phyloP scores from a whole-genome alignment of 78 protist genomes.

The Chrysochromulina parva region DNA sequence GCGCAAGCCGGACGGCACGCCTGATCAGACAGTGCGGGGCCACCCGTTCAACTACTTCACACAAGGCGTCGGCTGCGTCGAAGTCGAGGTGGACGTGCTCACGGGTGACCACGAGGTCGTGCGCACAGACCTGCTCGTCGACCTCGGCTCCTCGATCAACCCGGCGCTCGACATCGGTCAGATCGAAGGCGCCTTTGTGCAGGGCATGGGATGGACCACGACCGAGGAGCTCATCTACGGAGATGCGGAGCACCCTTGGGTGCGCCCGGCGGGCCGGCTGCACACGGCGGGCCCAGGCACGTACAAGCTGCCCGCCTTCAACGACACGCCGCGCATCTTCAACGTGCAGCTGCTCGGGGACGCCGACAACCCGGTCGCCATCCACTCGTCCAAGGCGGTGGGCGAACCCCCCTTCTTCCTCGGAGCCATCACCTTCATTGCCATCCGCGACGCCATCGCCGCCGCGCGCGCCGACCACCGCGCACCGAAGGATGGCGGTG shows the following conservation, averaged over 20 bases:
- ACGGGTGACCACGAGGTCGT: conserved; percentile 81
- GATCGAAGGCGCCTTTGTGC: conserved; percentile 20
- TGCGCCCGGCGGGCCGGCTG: background rate
- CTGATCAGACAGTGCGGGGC: conserved; percentile 7
- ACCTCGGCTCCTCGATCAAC: conserved; percentile 89
- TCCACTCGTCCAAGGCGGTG: conserved; percentile 59
- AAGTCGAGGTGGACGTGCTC: conserved; percentile 87
- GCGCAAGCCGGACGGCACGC: background rate
- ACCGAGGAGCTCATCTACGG: conserved; percentile 78
- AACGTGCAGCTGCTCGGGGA: background rate
- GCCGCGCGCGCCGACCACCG: conserved; percentile 44
- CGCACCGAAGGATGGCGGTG: no score
- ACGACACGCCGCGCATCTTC: background rate
- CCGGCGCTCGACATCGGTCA: conserved; percentile 91
- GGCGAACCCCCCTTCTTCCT: conserved; percentile 75
- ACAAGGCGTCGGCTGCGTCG: conserved; percentile 79
- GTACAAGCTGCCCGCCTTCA: conserved; percentile 31
- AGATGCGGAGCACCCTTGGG: background rate
- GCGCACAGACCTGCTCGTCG: conserved; percentile 83
- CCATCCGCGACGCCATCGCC: conserved; percentile 31
- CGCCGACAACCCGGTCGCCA: background rate
- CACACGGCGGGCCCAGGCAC: conserved; percentile 16
- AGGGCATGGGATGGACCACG: conserved; percentile 72
- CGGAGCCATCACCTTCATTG: conserved; percentile 32
- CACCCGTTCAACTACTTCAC: conserved; percentile 74